Conservation (phyloP, 2,329 filamentous ascomycete genomes). For the Fusarium virguliforme region DNA sequence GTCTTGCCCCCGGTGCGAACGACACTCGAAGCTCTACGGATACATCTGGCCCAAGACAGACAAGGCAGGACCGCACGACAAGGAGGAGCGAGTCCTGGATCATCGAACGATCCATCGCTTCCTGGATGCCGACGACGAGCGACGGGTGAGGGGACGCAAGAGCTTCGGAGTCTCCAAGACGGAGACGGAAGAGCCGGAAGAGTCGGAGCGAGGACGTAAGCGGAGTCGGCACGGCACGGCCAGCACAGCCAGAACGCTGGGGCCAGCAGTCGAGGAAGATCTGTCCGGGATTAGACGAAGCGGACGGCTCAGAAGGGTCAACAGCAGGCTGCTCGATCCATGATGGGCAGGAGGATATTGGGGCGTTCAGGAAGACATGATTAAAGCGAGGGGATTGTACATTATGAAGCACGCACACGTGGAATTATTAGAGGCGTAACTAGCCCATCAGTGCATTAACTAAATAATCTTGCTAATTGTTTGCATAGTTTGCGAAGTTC, state of each 20-base stretch:
- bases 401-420: conserved; percentile 7
- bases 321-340: conserved; percentile 52
- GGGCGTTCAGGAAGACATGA: conserved; percentile 18
- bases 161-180: conserved; percentile 51
- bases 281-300: conserved; percentile 53
- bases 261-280: conserved; percentile 41
- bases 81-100: conserved; percentile 81
- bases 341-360: conserved; percentile 28
- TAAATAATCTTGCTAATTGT: background rate
- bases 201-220: conserved; percentile 49
- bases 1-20: conserved; percentile 92
- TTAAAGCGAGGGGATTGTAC: conserved; percentile 26
- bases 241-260: conserved; percentile 25
- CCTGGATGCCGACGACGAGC: conserved; percentile 79
- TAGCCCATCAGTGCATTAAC: conserved; percentile 3
- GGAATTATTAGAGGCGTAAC: conserved; percentile 21
- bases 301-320: conserved; percentile 55
- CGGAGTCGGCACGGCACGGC: conserved; percentile 37
- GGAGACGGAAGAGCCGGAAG: conserved; percentile 49
- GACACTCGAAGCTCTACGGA: conserved; percentile 95
- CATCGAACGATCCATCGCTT: conserved; percentile 92
- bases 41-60: conserved; percentile 98
- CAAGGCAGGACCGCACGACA: conserved; percentile 80
- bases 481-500: background rate
- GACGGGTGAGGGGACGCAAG: conserved; percentile 64